phyloP scores from a whole-genome alignment of 2,329 filamentous ascomycete genomes.

The Myriosclerotinia duriaeana region DNA sequence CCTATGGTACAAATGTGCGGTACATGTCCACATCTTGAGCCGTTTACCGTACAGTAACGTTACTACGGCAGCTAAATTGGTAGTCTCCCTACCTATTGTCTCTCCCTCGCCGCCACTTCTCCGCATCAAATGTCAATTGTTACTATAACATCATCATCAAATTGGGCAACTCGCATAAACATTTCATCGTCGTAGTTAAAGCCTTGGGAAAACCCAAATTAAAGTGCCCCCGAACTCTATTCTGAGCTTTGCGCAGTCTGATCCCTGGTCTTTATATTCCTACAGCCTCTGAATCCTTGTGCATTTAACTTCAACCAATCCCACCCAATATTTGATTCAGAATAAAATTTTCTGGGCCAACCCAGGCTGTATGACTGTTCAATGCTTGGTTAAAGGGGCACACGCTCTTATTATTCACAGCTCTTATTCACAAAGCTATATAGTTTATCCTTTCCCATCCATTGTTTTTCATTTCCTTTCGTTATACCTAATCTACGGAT shows the following conservation, averaged over 20 bases:
- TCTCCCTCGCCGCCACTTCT: background rate
- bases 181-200: slow-evolving; percentile 16
- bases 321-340: background rate
- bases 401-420: background rate
- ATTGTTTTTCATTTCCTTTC: background rate
- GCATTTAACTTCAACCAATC: background rate
- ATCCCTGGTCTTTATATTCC: slow-evolving; percentile 18
- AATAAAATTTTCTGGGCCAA: slow-evolving; percentile 1
- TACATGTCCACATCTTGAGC: background rate
- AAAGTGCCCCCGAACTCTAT: slow-evolving; percentile 10
- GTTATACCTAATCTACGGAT: background rate
- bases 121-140: slow-evolving; percentile 15
- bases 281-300: slow-evolving; percentile 16
- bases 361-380: background rate
- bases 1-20: background rate
- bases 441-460: slow-evolving; percentile 34
- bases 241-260: slow-evolving; percentile 14
- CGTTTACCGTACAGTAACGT: slow-evolving; percentile 18
- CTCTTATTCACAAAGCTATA: slow-evolving; percentile 35
- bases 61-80: slow-evolving; percentile 8
- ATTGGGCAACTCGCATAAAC: slow-evolving; percentile 27
- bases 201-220: background rate
- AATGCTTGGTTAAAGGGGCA: background rate
- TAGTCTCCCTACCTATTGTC: background rate
- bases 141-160: slow-evolving; percentile 14